Percentiles rank a stretch among this genome's conserved stretches.
phyloP scores from a whole-genome alignment of 768 basidiomycete species.

The Suillus placidus region DNA sequence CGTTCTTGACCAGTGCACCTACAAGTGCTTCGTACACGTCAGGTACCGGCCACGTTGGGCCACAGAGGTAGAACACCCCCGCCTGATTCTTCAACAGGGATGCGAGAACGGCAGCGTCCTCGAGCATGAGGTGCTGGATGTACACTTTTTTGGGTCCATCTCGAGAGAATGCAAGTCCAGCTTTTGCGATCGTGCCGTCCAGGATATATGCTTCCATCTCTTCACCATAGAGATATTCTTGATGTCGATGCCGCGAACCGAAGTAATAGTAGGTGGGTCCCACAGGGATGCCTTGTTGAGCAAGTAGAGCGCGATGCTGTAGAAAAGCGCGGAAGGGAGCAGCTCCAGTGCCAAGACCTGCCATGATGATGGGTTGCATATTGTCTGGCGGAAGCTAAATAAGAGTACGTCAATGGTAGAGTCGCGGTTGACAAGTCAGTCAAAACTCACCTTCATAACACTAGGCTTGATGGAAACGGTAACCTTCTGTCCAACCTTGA shows the following conservation, averaged over 20 bases:
- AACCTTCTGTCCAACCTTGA: slow-evolving; percentile 87
- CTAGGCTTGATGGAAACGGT: slow-evolving; percentile 98
- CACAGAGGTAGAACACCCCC: slow-evolving; percentile 95
- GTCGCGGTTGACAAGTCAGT: not conserved
- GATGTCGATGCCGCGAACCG: slow-evolving; percentile 91
- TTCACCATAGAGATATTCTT: slow-evolving; percentile 97
- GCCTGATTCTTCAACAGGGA: slow-evolving; percentile 70
- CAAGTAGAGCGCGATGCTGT: slow-evolving; percentile 88
- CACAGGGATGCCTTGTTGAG: slow-evolving; percentile 72
- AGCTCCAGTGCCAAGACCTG: slow-evolving; percentile 96
- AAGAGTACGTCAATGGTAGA: slow-evolving; percentile 16
- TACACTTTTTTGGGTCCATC: slow-evolving; percentile 93
- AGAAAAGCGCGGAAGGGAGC: slow-evolving; percentile 99
- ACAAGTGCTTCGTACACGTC: slow-evolving; percentile 95
- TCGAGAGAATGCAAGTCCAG: slow-evolving; percentile 95
- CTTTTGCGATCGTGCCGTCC: slow-evolving; percentile 82
- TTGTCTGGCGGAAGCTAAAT: slow-evolving; percentile 77
- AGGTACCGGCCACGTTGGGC: slow-evolving; percentile 99
- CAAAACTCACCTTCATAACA: slow-evolving; percentile 86
- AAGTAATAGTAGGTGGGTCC: slow-evolving; percentile 99
- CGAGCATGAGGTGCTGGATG: slow-evolving; percentile 97
- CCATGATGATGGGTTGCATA: slow-evolving; percentile 95
- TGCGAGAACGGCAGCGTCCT: slow-evolving; percentile 80
- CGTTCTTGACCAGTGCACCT: slow-evolving; percentile 73
- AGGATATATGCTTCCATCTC: slow-evolving; percentile 93